Conservation (phyloP, 140 eudicot species). For the Flaveria floridana region DNA sequence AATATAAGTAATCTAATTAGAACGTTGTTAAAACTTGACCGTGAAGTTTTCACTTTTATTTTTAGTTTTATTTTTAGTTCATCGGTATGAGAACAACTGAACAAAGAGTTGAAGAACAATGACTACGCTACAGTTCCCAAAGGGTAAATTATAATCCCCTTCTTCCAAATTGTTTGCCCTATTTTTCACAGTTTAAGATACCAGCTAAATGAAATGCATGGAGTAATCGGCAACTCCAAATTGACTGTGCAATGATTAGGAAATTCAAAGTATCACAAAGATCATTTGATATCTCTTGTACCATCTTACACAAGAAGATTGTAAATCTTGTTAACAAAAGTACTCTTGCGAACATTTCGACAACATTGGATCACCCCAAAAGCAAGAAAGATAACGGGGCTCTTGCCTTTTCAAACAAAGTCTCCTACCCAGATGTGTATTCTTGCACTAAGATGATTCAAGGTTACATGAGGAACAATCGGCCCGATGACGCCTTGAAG, state of each 20-base stretch:
- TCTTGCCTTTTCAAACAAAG: conserved; percentile 20
- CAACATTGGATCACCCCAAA: conserved; percentile 21
- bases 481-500: conserved; percentile 52
- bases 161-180: conserved; percentile 6
- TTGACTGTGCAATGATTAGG: conserved; percentile 38
- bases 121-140: not conserved
- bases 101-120: no score
- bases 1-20: no score
- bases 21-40: no score
- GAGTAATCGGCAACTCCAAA: conserved; percentile 7
- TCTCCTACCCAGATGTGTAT: conserved; percentile 46
- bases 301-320: conserved; percentile 15
- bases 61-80: no score
- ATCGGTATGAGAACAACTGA: no score
- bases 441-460: conserved; percentile 55
- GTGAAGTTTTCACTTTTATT: no score
- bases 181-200: not conserved
- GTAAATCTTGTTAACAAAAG: conserved; percentile 19
- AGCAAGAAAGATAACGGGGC: conserved; percentile 37
- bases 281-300: conserved; percentile 9
- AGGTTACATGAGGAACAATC: conserved; percentile 30
- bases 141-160: not conserved
- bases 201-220: not conserved
- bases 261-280: conserved; percentile 24
- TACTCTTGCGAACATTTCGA: no score